These are phyloP conservation scores for Ilyonectria robusta DNA, from an alignment of 2,329 filamentous ascomycete genomes.

Conservation along the genomic window DNA sequence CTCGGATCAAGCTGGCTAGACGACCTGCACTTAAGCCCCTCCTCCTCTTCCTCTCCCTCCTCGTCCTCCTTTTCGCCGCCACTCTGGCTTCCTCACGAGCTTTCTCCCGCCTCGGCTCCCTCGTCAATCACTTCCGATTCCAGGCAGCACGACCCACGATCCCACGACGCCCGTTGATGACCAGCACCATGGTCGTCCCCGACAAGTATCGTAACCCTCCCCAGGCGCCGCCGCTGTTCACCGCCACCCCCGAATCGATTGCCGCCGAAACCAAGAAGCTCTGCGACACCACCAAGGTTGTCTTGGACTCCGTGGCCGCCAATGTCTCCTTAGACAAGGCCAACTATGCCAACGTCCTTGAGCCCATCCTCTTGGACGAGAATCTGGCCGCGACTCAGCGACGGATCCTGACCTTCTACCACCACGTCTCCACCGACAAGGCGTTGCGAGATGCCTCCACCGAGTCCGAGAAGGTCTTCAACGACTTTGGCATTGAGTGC, in stretches of 20 bases:
- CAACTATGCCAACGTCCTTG: slow-evolving; percentile 68
- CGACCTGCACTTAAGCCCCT: slow-evolving; percentile 47
- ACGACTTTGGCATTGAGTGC: slow-evolving; percentile 83
- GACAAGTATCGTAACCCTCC: slow-evolving; percentile 80
- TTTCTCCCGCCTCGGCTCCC: slow-evolving; percentile 69
- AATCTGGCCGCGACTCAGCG: slow-evolving; percentile 72
- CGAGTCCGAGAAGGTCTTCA: slow-evolving; percentile 81
- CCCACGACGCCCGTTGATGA: slow-evolving; percentile 57
- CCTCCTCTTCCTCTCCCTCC: slow-evolving; percentile 61
- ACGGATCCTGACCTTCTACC: slow-evolving; percentile 84
- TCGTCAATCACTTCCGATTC: slow-evolving; percentile 70
- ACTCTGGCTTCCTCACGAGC: slow-evolving; percentile 78
- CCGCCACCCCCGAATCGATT: slow-evolving; percentile 78
- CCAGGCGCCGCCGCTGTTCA: slow-evolving; percentile 84
- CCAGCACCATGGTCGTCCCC: slow-evolving; percentile 73
- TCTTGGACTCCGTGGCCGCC: slow-evolving; percentile 78
- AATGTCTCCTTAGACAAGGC: slow-evolving; percentile 68
- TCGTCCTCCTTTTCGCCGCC: slow-evolving; percentile 72
- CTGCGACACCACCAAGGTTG: slow-evolving; percentile 72
- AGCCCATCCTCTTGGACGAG: slow-evolving; percentile 81
- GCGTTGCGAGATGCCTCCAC: slow-evolving; percentile 81
- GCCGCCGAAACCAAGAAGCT: slow-evolving; percentile 76
- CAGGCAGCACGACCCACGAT: slow-evolving; percentile 49
- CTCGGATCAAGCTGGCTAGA: slow-evolving; percentile 47
- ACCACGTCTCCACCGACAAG: slow-evolving; percentile 79